Evolutionary conservation across 2,329 filamentous ascomycete genomes (phyloP).

Genomic region (Trichoderma hamatum): DNA sequence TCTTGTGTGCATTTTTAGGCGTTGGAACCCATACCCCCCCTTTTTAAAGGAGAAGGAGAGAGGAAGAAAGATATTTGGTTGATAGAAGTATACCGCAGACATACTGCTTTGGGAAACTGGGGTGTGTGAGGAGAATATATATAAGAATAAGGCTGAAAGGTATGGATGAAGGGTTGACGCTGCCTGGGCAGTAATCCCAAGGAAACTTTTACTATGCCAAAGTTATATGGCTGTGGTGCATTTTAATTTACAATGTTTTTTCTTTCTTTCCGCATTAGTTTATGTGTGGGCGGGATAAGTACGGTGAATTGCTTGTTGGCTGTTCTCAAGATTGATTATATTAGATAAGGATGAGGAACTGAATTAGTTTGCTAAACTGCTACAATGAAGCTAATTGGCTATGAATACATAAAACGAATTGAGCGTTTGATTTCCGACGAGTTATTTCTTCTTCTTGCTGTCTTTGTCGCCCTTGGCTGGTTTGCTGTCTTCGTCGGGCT

Average conservation of each 20-base stretch:
- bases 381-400: conserved; percentile 1
- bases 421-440: neutral
- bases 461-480: conserved; percentile 28
- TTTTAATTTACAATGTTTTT: neutral
- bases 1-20: conserved; percentile 40
- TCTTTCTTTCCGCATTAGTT: neutral
- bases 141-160: conserved; percentile 21
- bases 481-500: conserved; percentile 26
- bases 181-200: conserved; percentile 3
- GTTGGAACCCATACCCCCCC: conserved; percentile 41
- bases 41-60: conserved; percentile 15
- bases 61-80: conserved; percentile 28
- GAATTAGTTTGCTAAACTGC: neutral
- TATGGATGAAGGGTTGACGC: conserved; percentile 15
- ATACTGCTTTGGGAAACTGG: conserved; percentile 19
- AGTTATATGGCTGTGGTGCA: neutral
- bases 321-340: neutral
- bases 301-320: neutral
- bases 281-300: neutral
- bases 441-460: conserved; percentile 25
- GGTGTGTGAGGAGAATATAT: conserved; percentile 18
- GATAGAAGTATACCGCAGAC: conserved; percentile 27
- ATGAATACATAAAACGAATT: neutral
- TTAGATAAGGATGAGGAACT: neutral
- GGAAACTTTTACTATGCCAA: conserved; percentile 12